These are phyloP conservation scores for Scheffersomyces coipomensis DNA, from an alignment of 805 yeast species.

Conservation along the genomic window DNA sequence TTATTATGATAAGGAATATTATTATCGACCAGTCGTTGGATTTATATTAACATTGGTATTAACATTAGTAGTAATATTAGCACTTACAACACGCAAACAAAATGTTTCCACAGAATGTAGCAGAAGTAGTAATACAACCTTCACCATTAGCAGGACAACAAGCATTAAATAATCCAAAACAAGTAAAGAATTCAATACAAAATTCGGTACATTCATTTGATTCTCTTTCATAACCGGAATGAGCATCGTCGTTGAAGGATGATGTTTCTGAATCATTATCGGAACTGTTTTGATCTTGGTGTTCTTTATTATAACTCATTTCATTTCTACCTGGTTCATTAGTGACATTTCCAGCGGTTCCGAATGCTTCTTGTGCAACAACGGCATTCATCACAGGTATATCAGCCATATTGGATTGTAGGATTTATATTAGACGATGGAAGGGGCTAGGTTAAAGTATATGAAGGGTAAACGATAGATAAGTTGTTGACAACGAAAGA, in stretches of 20 bases:
- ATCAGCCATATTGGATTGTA: not conserved
- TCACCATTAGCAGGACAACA: conserved; percentile 43
- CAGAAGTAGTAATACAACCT: conserved; percentile 35
- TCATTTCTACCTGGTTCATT: not conserved
- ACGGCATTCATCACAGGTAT: not conserved
- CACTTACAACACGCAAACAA: conserved; percentile 27
- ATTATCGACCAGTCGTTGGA: not conserved
- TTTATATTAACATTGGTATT: not conserved
- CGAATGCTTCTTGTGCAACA: not conserved
- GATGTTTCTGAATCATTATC: conserved; percentile 4
- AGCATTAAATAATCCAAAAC: conserved; percentile 39
- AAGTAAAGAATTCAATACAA: conserved; percentile 32
- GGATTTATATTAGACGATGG: too few species aligned
- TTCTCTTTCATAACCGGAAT: conserved; percentile 38
- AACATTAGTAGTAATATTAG: conserved; percentile 1
- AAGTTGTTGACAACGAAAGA: too few species aligned
- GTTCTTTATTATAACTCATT: not conserved
- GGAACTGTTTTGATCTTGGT: not conserved
- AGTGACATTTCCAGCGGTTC: not conserved
- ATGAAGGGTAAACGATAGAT: too few species aligned
- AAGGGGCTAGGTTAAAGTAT: too few species aligned
- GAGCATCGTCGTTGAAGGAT: conserved; percentile 16
- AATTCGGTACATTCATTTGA: conserved; percentile 42
- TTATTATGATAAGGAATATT: too few species aligned
- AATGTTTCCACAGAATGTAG: conserved; percentile 36